Base-by-base conservation (phyloP, 768 basidiomycete genomes). In the Lyophyllum atratum region DNA sequence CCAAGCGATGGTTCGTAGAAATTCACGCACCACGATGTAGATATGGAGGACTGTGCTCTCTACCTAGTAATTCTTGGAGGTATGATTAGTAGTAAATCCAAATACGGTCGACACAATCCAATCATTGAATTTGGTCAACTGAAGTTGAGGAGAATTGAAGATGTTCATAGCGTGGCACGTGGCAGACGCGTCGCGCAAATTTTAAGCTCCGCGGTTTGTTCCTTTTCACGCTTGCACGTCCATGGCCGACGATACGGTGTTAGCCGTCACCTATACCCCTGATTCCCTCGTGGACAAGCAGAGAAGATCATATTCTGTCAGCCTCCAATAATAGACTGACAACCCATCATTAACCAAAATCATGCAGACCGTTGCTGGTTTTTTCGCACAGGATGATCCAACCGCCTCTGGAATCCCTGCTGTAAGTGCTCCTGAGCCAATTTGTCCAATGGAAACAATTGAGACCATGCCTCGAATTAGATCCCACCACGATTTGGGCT, bases 401-500 rank as follows among this genome's bases (percentile, higher is more conserved):
- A 33, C 47, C 11, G 34, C 44, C 25, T 43, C 26, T 10, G 49
- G n/a, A n/a, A 46, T 57, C 2, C 47, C 29, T 37, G 55, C 52
- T 45, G 59, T 61, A 4, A 45, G 49, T 28, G 15, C 14, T 3
- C 24, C 33, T 25, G 31, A 22, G 22, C 21, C 7, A 17, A 17
- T 12, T 31, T 44, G 25, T 26, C 19, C 21, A 7, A 2, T 17
- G n/a, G 6, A 42, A n/a, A 17, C 8, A 14, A 15, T 14, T 40
- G 2, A 29, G n/a, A 22, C 6, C 26, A n/a, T 40, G 6, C 17
- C 29, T 34, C 2, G 12, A 52, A 44, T 15, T 66, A 89, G 86
- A 68, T 86, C 17, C 84, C 80, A 0, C 69, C 78, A 9, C 73
- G 81, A 15, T 87, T 90, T 50, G 89, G 87, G n/a, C 76, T 89